Base-by-base conservation (phyloP, 768 basidiomycete species). In the Lactifluus pinguis region DNA sequence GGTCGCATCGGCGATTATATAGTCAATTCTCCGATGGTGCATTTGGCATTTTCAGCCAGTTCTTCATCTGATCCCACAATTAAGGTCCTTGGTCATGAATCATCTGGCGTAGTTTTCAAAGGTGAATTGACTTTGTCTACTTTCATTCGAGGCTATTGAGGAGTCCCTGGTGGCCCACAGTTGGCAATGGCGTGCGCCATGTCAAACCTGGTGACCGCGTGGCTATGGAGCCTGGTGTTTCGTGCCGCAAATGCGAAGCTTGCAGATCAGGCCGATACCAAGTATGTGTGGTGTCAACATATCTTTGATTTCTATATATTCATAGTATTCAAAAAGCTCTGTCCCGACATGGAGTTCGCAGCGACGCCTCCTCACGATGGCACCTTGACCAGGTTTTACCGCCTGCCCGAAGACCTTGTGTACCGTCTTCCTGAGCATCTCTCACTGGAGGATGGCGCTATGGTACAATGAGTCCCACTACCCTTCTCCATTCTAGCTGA, bases 71-170 rank as follows among this genome's bases (percentile, higher is more conserved):
- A 53, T 51, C 39, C 44, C 38, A 17, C 41, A 25, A 21, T 5
- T 36, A n/a, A 90, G 92, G 88, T 93, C 52, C 84, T 98, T 48
- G 95, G 95, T 19, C 95, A 98, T 69, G 95, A 98, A 75, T 92
- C 92, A 2, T 78, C 92, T 30, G 94, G 92, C 11, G 74, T 92
- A 51, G 74, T 97, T 53, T 76, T 75, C 57, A 86, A 85, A 76
- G 81, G 88, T 86, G 63, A 44, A 13, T 39, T 36, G 9, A 49
- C 3, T 4, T 4, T 42, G 41, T 4, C 7, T 25, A 36, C 17
- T 38, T 49, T 42, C 21, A n/a, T 11, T 4, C 10, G 36, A 36
- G 17, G 13, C 4, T 3, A 44, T 36, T 53, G 53, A 59, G 3
- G 44, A 8, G 49, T 53, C 32, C 29, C 14, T 49, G 13, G 32